Evolutionary conservation across 129 eudicot species (phyloP).

Genomic region (Lonicera japonica): DNA sequence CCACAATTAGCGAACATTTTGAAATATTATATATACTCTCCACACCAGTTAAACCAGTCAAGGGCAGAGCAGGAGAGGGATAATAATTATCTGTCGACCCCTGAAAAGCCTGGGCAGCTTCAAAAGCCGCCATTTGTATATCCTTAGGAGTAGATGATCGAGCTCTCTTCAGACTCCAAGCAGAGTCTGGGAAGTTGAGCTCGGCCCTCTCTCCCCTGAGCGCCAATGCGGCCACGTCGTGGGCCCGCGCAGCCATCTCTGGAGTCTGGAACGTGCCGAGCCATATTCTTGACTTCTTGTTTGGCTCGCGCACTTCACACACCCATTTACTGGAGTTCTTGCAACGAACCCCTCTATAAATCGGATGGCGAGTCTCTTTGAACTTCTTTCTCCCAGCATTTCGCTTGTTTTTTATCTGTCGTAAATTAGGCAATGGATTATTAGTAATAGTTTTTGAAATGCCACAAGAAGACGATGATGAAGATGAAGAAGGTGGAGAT

Average conservation of each 20-base stretch:
- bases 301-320: constrained; percentile 24
- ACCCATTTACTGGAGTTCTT: constrained; percentile 26
- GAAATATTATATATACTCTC: neutral
- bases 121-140: constrained; percentile 20
- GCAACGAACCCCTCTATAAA: constrained; percentile 30
- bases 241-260: constrained; percentile 31
- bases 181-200: constrained; percentile 28
- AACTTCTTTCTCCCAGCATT: constrained; percentile 34
- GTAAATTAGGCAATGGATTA: neutral
- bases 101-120: constrained; percentile 13
- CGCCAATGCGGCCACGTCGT: constrained; percentile 30
- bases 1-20: neutral
- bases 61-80: neutral
- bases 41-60: neutral
- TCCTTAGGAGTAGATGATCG: constrained; percentile 20
- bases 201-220: constrained; percentile 15
- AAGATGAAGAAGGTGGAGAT: constrained; percentile 5
- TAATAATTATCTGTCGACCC: neutral
- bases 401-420: constrained; percentile 8
- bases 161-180: constrained; percentile 16
- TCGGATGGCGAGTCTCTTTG: constrained; percentile 41
- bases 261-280: constrained; percentile 28
- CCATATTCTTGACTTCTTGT: constrained; percentile 31
- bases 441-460: neutral
- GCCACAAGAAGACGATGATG: neutral